Evolutionary conservation across 164 flowering plant species (phyloP).

Genomic region (Paratinospora sagittata): DNA sequence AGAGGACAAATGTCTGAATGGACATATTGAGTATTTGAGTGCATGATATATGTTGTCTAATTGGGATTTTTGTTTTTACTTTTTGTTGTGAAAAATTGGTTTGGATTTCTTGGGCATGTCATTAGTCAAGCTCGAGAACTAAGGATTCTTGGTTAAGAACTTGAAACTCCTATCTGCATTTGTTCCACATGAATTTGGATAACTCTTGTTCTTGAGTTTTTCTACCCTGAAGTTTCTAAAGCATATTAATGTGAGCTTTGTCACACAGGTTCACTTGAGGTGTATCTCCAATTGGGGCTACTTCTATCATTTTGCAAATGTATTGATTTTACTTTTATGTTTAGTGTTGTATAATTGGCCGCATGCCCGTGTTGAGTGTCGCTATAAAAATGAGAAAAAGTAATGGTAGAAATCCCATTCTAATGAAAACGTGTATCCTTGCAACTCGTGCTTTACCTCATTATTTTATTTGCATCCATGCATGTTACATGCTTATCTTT

Average conservation of each 20-base stretch:
- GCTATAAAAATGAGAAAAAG: not conserved
- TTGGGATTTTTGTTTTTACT: no score
- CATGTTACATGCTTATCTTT: not conserved
- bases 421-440: not conserved
- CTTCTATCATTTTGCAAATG: not conserved
- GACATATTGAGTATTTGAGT: no score
- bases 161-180: not conserved
- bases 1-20: no score
- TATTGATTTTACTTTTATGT: not conserved
- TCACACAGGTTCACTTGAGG: no score
- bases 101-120: no score
- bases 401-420: not conserved
- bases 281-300: not conserved
- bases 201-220: no score
- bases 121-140: no score
- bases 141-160: no score
- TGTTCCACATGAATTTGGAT: not conserved
- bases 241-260: no score
- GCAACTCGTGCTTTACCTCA: not conserved
- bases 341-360: not conserved
- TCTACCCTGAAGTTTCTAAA: no score
- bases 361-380: not conserved
- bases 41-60: no score
- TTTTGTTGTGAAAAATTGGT: no score
- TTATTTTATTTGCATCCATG: not conserved